Evolutionary conservation across 805 yeast genomes (phyloP).

Genomic region (Dipodascus geniculatus): DNA sequence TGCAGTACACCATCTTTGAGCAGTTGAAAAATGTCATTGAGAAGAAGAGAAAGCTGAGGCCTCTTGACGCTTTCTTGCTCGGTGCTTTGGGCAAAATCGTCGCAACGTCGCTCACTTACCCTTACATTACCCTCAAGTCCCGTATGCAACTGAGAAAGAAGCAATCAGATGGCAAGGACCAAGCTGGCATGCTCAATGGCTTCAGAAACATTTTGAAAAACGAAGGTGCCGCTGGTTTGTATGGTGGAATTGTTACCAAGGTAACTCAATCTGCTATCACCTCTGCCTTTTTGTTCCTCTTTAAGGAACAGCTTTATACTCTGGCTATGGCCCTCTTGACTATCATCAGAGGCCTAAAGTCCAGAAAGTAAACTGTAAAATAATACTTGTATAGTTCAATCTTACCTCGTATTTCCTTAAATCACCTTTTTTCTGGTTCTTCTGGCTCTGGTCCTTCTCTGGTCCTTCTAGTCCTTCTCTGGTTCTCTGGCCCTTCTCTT

Average conservation of each 20-base stretch:
- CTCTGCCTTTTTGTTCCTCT: conserved; percentile 81
- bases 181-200: conserved; percentile 20
- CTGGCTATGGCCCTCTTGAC: conserved; percentile 45
- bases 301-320: conserved; percentile 72
- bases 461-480: too few relatives aligned
- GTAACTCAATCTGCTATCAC: conserved; percentile 74
- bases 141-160: conserved; percentile 66
- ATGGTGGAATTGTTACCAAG: conserved; percentile 72
- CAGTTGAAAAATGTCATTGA: conserved; percentile 61
- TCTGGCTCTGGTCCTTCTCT: too few relatives aligned
- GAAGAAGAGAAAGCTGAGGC: conserved; percentile 42
- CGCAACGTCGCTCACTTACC: conserved; percentile 85
- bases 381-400: too few relatives aligned
- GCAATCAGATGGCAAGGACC: conserved; percentile 16
- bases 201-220: conserved; percentile 46
- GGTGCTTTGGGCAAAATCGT: conserved; percentile 85
- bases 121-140: conserved; percentile 71
- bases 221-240: conserved; percentile 70
- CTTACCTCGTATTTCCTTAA: too few relatives aligned
- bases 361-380: neutral
- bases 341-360: conserved; percentile 23
- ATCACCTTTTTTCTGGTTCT: too few relatives aligned
- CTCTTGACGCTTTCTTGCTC: conserved; percentile 68
- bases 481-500: too few relatives aligned
- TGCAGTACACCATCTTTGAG: conserved; percentile 84